Evolutionary conservation across 2,329 filamentous ascomycete genomes (phyloP), one percentile per base, ranked within the genome.

Genomic region (Aschersonia sp.): DNA sequence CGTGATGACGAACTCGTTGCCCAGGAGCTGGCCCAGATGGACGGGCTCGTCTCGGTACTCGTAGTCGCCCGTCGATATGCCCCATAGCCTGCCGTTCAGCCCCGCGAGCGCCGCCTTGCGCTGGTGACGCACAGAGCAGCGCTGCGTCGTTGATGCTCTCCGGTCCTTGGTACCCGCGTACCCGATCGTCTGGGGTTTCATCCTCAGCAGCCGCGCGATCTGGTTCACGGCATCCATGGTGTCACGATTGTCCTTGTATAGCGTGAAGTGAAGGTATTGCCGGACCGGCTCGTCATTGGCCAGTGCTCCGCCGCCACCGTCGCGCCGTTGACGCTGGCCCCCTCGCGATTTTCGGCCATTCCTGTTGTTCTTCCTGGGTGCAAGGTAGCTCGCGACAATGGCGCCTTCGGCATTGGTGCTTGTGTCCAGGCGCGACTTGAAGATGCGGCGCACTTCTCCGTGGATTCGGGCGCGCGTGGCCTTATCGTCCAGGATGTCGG

Each of bases 171-270:
- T 95, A 7, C 89, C 89, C 4, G 89, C 87, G 47, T 77, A 78
- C 43, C 70, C 70, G 56, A 95, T 90, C 49, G 79, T 74, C 55
- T 89, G 84, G 30, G 76, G 72, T 60, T 85, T 88, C 53, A 85
- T 70, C 59, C 83, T 84, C 52, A 94, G 66, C 53, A 83, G 75
- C 42, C 83, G 83, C 1, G 82, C 78, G 41, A 95, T 74, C 57
- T 84, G 86, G 47, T 79, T 82, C 47, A 94, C 73, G 0, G 87
- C 83, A 56, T 95, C 89, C 85, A 95, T 94, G 1, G 89, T 95
- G 60, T 95, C 89, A 60, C 90, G 89, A 67, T 95, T 95, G 67
- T 95, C 89, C 67, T 95, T 95, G 76, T 90, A 94, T 46, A 95
- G 72, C 0, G 86, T 90, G 62, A 95, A 94, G 62, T 95, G 88